Percentiles rank a stretch among this genome's conserved stretches.
Conservation (phyloP, 257 asterid species). For the Oldenlandia corymbosa region DNA sequence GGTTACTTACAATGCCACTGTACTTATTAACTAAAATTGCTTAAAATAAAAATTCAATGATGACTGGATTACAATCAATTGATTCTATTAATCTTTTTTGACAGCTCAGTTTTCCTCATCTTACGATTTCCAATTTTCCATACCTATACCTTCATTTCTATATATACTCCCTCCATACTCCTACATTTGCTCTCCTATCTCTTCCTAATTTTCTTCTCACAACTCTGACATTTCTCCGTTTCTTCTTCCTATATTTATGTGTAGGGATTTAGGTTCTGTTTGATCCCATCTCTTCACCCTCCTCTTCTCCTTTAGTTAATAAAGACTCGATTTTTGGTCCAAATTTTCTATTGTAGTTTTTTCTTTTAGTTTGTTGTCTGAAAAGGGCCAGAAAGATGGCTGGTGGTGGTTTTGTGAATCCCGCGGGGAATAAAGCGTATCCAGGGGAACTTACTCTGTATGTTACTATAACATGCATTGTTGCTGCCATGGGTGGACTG, state of each 20-base stretch:
- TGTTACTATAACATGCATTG: slow-evolving; percentile 59
- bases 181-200: background rate
- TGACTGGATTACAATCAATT: too few species aligned
- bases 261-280: background rate
- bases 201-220: background rate
- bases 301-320: too few species aligned
- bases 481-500: slow-evolving; percentile 96
- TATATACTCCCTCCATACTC: slow-evolving; percentile 26
- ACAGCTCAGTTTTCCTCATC: slow-evolving; percentile 33
- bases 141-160: slow-evolving; percentile 8
- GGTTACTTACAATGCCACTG: too few species aligned
- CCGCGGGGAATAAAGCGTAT: slow-evolving; percentile 46
- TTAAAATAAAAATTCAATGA: background rate
- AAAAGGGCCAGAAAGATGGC: slow-evolving; percentile 44
- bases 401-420: slow-evolving; percentile 65
- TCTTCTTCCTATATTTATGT: too few species aligned
- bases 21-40: too few species aligned
- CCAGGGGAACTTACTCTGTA: slow-evolving; percentile 69
- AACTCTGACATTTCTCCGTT: too few species aligned
- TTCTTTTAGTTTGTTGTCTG: background rate
- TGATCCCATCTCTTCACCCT: background rate
- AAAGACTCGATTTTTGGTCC: too few species aligned
- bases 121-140: slow-evolving; percentile 1
- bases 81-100: slow-evolving; percentile 1
- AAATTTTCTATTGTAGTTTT: background rate